Evolutionary conservation across 805 yeast species (phyloP), one percentile per base, ranked within the genome.

Genomic region (Saccharomycopsis vini): DNA sequence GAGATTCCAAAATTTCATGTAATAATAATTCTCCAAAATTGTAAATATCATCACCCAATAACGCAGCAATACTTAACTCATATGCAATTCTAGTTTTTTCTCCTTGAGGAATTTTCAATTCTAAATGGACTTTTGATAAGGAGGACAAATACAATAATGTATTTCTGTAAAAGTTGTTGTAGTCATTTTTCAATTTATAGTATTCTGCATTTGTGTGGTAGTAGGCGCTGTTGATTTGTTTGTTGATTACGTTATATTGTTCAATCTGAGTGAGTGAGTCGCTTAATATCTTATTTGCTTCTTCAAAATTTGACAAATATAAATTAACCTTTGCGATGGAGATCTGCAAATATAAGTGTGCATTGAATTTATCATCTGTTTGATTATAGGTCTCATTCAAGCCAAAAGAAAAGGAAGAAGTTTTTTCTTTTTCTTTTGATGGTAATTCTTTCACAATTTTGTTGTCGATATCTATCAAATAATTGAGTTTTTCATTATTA

Each of bases 21-120:
- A 88, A 77, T 49, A 92, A 72, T 50, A 92, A 73, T 64, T 92
- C 98, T 41, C 97, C 97, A 62, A 92, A 92, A 66, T 90, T 92
- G 69, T 87, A 92, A 54, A 90, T 85, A 56, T 76, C 79, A 58
- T 88, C 95, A 39, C 97, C 97, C 54, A 90, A 70, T 47, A 92
- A 67, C 0, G 97, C 97, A 26, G 95, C 79, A 37, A 87, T 70
- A 47, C 90, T 73, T 53, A 90, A 73, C 52, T 90, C 95, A 55
- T 79, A 77, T 2, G 86, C 84, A 41, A 79, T 61, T 44, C 66
- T 67, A 53, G 70, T 72, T 53, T 64, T 68, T 39, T 67, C 71
- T 29, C 57, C 52, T 10, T 47, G 33, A 9, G 68, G 52, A 45
- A 77, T 60, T 34, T 61, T 62, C 23, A 62, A 66, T 21, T 62